Evolutionary conservation across 164 flowering plant species (phyloP).

Genomic region (Vitis labrusca): DNA sequence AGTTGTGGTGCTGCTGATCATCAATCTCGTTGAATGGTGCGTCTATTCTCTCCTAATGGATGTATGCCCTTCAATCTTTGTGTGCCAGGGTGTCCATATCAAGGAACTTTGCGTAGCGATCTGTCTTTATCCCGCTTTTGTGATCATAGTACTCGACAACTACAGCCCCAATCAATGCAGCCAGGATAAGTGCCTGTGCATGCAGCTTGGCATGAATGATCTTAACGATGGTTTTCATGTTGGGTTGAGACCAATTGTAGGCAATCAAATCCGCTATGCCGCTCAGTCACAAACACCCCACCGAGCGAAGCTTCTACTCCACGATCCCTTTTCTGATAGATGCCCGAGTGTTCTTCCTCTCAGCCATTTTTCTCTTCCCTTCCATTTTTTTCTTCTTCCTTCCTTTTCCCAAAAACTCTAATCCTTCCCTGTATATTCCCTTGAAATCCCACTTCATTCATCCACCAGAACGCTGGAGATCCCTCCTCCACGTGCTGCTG

Average conservation of each 20-base stretch:
- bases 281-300: conserved; percentile 81
- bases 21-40: too few species aligned
- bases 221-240: conserved; percentile 87
- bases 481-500: too few species aligned
- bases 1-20: too few species aligned
- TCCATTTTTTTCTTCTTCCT: too few species aligned
- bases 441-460: too few species aligned
- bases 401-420: too few species aligned
- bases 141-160: conserved; percentile 83
- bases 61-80: conserved; percentile 35
- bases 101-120: conserved; percentile 54
- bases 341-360: conserved; percentile 30
- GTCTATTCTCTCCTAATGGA: too few species aligned
- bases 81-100: conserved; percentile 34
- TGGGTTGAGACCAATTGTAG: conserved; percentile 89
- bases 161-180: conserved; percentile 88
- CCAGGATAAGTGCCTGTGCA: conserved; percentile 75
- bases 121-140: conserved; percentile 46
- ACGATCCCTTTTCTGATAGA: conserved; percentile 66
- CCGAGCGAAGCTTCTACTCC: conserved; percentile 87
- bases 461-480: too few species aligned
- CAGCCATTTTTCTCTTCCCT: conserved; percentile 33
- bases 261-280: conserved; percentile 82
- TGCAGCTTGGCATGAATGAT: conserved; percentile 93
- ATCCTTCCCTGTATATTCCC: too few species aligned